phyloP scores from a whole-genome alignment of 306 rosid species.

The Crataegus laevigata region DNA sequence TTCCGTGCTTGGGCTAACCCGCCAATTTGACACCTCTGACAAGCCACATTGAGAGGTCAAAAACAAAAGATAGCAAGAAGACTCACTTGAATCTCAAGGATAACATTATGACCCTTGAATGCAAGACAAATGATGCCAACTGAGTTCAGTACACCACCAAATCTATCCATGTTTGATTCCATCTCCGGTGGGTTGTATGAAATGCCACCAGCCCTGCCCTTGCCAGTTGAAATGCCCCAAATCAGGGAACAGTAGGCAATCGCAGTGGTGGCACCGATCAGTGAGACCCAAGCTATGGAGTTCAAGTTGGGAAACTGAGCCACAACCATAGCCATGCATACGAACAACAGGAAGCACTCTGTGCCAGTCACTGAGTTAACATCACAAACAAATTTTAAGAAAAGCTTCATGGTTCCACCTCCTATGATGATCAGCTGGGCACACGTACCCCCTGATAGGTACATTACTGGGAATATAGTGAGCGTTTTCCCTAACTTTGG shows the following conservation, averaged over 20 bases:
- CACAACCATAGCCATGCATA: slow-evolving; percentile 5
- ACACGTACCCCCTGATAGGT: slow-evolving; percentile 60
- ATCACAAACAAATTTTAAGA: neutral
- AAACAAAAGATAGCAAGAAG: neutral
- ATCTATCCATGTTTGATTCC: slow-evolving; percentile 7
- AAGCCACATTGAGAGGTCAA: too few species aligned
- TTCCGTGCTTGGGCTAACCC: too few species aligned
- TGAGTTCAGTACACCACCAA: slow-evolving; percentile 32
- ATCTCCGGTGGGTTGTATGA: neutral
- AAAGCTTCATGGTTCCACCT: slow-evolving; percentile 19
- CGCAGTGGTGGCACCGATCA: neutral
- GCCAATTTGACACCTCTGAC: too few species aligned
- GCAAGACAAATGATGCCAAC: slow-evolving; percentile 44
- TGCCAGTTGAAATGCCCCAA: neutral
- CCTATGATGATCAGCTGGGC: slow-evolving; percentile 49
- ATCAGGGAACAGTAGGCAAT: neutral
- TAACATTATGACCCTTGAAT: slow-evolving; percentile 64
- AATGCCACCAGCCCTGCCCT: neutral
- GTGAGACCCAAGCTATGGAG: slow-evolving; percentile 8
- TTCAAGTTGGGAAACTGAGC: slow-evolving; percentile 14
- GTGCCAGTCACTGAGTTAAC: neutral
- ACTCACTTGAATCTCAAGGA: slow-evolving; percentile 72
- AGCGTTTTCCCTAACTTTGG: slow-evolving; percentile 35
- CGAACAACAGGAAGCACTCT: slow-evolving; percentile 8
- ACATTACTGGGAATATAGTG: slow-evolving; percentile 41